A percentile compares a stretch with the other conserved stretches of the same genome.
Evolutionary conservation across 192 early-diverging fungal genomes (phyloP).

Genomic region (Jimgerdemannia flammicorona): DNA sequence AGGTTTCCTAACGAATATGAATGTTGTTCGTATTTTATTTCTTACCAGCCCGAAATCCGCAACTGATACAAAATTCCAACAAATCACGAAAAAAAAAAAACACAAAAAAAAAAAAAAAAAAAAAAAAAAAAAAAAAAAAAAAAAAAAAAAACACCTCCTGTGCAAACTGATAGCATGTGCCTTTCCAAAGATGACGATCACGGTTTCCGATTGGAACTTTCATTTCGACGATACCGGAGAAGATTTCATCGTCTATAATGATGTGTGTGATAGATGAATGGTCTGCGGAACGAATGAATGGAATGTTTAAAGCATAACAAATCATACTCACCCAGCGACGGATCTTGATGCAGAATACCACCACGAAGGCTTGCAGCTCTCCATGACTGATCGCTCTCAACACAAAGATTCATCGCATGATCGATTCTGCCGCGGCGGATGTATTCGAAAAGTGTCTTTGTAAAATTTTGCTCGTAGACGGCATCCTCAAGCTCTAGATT

Average conservation of each 20-base stretch:
- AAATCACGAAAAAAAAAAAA: too few relatives aligned
- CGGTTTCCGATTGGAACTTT: conserved; percentile 17
- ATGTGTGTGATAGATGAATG: too few relatives aligned
- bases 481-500: conserved; percentile 1
- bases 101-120: too few relatives aligned
- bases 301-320: too few relatives aligned
- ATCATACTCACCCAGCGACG: conserved; percentile 6
- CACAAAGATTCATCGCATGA: conserved; percentile 68
- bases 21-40: too few relatives aligned
- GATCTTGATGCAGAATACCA: conserved; percentile 51
- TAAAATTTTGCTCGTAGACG: conserved; percentile 48
- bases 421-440: conserved; percentile 67
- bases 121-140: too few relatives aligned
- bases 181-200: conserved; percentile 61
- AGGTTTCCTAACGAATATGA: conserved; percentile 24
- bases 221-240: background rate
- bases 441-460: conserved; percentile 70
- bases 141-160: conserved; percentile 26
- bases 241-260: too few relatives aligned
- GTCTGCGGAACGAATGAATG: too few relatives aligned
- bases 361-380: conserved; percentile 76
- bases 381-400: conserved; percentile 73
- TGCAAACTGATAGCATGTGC: conserved; percentile 53
- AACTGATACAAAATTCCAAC: too few relatives aligned
- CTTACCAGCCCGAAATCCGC: too few relatives aligned